Evolutionary conservation across 257 asterid species (phyloP).

Genomic region (Schizonepeta tenuifolia): DNA sequence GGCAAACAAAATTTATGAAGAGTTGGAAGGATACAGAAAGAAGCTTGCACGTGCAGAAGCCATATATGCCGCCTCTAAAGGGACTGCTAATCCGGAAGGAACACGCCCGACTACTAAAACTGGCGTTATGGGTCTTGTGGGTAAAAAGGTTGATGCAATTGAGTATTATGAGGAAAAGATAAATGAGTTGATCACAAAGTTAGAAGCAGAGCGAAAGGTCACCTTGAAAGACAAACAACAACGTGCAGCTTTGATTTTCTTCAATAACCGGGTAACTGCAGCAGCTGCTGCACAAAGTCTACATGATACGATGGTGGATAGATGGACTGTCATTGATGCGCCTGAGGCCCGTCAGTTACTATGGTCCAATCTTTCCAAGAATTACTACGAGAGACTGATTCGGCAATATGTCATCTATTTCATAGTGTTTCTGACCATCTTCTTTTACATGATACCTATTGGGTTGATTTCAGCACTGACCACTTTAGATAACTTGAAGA

Average conservation of each 20-base stretch:
- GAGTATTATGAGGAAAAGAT: conserved; percentile 72
- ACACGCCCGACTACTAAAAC: conserved; percentile 63
- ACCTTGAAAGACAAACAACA: conserved; percentile 80
- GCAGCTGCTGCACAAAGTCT: conserved; percentile 87
- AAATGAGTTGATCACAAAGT: conserved; percentile 51
- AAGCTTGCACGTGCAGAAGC: conserved; percentile 78
- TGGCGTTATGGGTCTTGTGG: conserved; percentile 78
- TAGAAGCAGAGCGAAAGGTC: conserved; percentile 76
- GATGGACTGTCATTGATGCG: conserved; percentile 81
- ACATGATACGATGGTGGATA: conserved; percentile 70
- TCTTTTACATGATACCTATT: conserved; percentile 90
- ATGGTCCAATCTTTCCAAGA: conserved; percentile 73
- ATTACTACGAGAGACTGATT: conserved; percentile 56
- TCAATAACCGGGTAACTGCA: conserved; percentile 72
- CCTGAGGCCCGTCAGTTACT: conserved; percentile 78
- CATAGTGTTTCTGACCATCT: conserved; percentile 80
- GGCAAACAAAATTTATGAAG: conserved; percentile 73
- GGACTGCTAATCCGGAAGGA: conserved; percentile 64
- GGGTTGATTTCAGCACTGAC: conserved; percentile 85
- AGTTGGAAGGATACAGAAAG: conserved; percentile 76
- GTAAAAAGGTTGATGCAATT: conserved; percentile 78
- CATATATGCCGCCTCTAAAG: conserved; percentile 59
- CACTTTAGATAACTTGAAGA: conserved; percentile 73
- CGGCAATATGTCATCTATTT: conserved; percentile 59
- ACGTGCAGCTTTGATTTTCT: conserved; percentile 75